Evolutionary conservation across 257 asterid genomes (phyloP), one percentile per base, ranked within the genome.

Genomic region (Nicotiana sylvestris): DNA sequence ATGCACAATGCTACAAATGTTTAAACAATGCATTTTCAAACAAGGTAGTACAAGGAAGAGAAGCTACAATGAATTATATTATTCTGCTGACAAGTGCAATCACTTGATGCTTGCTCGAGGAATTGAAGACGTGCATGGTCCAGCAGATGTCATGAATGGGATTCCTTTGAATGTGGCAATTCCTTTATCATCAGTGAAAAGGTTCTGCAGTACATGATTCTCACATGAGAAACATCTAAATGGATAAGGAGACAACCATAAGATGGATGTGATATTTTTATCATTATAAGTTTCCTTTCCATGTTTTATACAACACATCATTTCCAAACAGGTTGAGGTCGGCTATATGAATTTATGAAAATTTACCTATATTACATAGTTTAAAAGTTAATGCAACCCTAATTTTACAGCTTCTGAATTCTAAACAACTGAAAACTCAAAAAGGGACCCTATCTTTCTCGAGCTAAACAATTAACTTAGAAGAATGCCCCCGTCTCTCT

Each of bases 131-230:
- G 90, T 87, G 92, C 98, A 93, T 2, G 99, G 96, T 27, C 99
- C 99, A 39, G 97, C 89, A 43, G 94, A 91, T 51, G 98, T 96
- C 98, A 89, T 94, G 70, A 96, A 96, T 1, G 97, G 97, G 85
- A 88, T 87, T 76, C 96, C 98, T 84, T 94, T 94, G 91, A 91
- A 96, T 17, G 93, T 91, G 5, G 99, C 99, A 5, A 94, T 83
- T 56, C 98, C 98, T 39, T 88, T 87, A 21, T 88, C 96, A 66
- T 96, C 94, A 0, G 98, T 93, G 87, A 66, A 89, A 72, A 96
- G 93, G 89, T 92, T 86, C 99, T 96, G 95, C 95, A 86, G 27
- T 27, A 29, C 82, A 81, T n/a, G 65, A 65, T 29, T 3, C 21
- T n/a, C 78, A 70, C 57, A 43, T 43, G 80, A 21, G 2, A 39